Evolutionary conservation across 2,329 filamentous ascomycete genomes (phyloP), one percentile per base, ranked within the genome.

Genomic region (Hirsutella rhossiliensis): DNA sequence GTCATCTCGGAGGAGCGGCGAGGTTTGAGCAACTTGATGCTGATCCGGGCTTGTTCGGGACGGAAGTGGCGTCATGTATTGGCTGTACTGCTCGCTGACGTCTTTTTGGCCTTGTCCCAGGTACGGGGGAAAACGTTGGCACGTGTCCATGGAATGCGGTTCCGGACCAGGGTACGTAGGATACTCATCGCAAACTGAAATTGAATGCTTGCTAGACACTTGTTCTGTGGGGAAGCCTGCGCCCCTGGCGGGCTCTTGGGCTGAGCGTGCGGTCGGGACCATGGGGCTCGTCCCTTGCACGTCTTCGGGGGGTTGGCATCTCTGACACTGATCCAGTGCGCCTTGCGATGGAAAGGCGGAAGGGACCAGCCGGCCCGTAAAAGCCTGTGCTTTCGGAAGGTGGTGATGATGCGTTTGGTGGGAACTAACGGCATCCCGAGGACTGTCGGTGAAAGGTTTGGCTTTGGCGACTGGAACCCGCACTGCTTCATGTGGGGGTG

Each of bases 381-480:
- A 27, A n/a, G 43, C 11, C 12, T 45, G 44, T n/a, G 39, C 48
- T 28, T 47, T 42, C 41, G 49, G 34, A 41, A 39, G 11, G 42
- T 52, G 50, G 42, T 50, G 50, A 41, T 51, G 49, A 43, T 51
- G 42, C 6, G 40, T 41, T 13, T 42, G 36, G 13, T 45, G 48
- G 11, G 46, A 41, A 11, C 39, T 41, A 28, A 42, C 11, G 3
- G 32, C 45, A 18, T 47, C 37, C 34, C 36, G 43, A 18, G 44
- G 36, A 8, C 28, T 12, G 36, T 44, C 29, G 27, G 38, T 17
- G 17, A 47, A 48, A 38, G 47, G 36, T 38, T 19, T 46, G 15
- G 19, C 45, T 29, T 46, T 46, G 13, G 45, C 30, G 28, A 41
- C n/a, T 5, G 42, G 38, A 30, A 44, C 28, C 3, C 18, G 19